These are phyloP conservation scores for Hysterium pulicare DNA, from an alignment of 2,329 filamentous ascomycete species.

Conservation along the genomic window DNA sequence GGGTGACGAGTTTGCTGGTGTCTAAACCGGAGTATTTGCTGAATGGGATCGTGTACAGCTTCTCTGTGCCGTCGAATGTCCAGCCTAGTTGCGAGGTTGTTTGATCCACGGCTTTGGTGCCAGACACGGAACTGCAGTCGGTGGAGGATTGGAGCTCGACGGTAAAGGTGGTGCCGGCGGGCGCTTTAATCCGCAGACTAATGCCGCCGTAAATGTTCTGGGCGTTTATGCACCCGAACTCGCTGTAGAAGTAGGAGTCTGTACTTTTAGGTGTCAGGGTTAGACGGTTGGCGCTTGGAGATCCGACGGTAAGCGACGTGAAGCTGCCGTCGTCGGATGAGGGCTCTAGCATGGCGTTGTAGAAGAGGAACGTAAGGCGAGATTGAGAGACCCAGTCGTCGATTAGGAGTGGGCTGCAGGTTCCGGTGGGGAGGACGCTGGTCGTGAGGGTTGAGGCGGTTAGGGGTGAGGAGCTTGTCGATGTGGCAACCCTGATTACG, in stretches of 20 bases:
- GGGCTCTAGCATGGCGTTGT: slow-evolving; percentile 56
- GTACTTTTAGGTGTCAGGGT: slow-evolving; percentile 50
- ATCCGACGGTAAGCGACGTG: slow-evolving; percentile 54
- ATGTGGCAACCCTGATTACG: slow-evolving; percentile 7
- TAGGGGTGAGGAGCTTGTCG: neutral
- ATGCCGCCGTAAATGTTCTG: slow-evolving; percentile 53
- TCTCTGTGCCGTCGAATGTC: slow-evolving; percentile 59
- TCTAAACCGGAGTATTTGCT: slow-evolving; percentile 52
- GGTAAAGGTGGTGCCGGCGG: slow-evolving; percentile 49
- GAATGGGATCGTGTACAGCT: slow-evolving; percentile 58
- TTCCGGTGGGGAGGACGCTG: slow-evolving; percentile 21
- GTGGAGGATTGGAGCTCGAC: slow-evolving; percentile 51
- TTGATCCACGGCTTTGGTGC: slow-evolving; percentile 33
- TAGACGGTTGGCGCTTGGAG: slow-evolving; percentile 44
- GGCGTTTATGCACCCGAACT: slow-evolving; percentile 54
- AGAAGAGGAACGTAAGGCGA: slow-evolving; percentile 58
- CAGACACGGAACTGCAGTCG: slow-evolving; percentile 42
- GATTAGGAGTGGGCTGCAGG: slow-evolving; percentile 48
- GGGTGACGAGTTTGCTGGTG: slow-evolving; percentile 49
- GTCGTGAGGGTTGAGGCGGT: slow-evolving; percentile 14
- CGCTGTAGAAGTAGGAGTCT: slow-evolving; percentile 57
- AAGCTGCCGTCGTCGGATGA: slow-evolving; percentile 58
- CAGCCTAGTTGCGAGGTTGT: slow-evolving; percentile 53
- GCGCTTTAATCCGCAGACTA: slow-evolving; percentile 54
- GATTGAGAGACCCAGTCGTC: slow-evolving; percentile 63